A percentile compares a stretch with the other conserved stretches of the same genome.
Conservation (phyloP, 1,284 basidiomycete genomes). For the Cryptococcus neoformans region DNA sequence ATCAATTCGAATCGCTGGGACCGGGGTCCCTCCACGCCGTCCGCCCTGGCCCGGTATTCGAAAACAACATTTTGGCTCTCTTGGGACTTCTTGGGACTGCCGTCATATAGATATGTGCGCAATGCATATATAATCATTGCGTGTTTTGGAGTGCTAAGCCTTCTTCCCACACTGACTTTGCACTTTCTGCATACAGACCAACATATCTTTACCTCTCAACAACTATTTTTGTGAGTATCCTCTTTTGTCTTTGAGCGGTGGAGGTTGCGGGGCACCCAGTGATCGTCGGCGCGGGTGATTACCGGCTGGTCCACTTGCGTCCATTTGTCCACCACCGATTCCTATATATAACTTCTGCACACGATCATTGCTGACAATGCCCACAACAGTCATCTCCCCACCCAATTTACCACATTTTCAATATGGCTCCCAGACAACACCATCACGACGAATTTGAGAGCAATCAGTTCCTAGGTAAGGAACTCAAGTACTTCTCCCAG, state of each 20-base stretch:
- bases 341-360: neutral
- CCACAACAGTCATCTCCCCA: no score
- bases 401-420: constrained; percentile 9
- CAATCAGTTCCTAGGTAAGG: constrained; percentile 69
- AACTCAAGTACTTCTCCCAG: constrained; percentile 97
- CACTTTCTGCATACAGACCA: neutral
- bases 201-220: neutral
- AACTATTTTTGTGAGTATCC: neutral
- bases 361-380: neutral
- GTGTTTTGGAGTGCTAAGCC: neutral
- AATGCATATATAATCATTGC: neutral
- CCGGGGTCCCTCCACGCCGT: neutral
- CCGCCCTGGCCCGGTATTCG: neutral
- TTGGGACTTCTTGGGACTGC: neutral
- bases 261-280: neutral
- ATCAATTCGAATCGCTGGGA: neutral
- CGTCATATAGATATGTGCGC: neutral
- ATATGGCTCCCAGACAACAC: constrained; percentile 25
- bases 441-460: constrained; percentile 38
- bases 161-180: neutral
- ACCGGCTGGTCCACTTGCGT: neutral
- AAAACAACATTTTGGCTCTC: neutral
- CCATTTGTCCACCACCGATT: neutral
- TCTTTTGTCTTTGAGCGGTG: neutral
- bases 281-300: neutral